Percentiles rank a stretch among this genome's conserved stretches.
Conservation (phyloP, 2,329 filamentous ascomycete genomes). For the Fusarium equiseti region DNA sequence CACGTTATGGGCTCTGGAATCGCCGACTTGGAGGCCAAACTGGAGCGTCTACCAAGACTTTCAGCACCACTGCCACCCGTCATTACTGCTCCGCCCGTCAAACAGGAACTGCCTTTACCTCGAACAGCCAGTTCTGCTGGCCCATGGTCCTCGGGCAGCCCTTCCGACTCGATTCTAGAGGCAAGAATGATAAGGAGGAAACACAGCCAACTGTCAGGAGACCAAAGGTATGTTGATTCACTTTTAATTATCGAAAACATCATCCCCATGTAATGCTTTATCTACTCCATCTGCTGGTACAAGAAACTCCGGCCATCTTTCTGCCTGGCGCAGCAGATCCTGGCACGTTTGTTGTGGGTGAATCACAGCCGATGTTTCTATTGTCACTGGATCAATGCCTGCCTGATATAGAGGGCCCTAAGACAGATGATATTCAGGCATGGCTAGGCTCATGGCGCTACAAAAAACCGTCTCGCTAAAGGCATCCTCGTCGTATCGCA, state of each 20-base stretch:
- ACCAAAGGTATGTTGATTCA: constrained; percentile 36
- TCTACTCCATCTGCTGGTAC: background rate
- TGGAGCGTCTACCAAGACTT: constrained; percentile 46
- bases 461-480: constrained; percentile 14
- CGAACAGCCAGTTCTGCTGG: constrained; percentile 2
- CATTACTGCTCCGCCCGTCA: constrained; percentile 20
- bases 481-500: constrained; percentile 12
- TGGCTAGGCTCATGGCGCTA: background rate
- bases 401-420: background rate
- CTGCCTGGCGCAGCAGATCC: background rate
- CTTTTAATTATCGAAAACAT: background rate
- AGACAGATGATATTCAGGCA: constrained; percentile 5
- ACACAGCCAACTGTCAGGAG: constrained; percentile 42
- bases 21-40: constrained; percentile 56
- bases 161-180: constrained; percentile 35
- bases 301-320: background rate
- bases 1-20: constrained; percentile 52
- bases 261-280: background rate
- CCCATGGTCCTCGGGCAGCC: constrained; percentile 16
- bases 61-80: constrained; percentile 26
- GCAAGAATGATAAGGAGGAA: constrained; percentile 37
- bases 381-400: constrained; percentile 10
- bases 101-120: constrained; percentile 22
- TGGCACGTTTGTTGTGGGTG: constrained; percentile 2
- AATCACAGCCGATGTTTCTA: constrained; percentile 14